phyloP scores from a whole-genome alignment of 2,329 filamentous ascomycete genomes.

The Podosphaera xanthii region DNA sequence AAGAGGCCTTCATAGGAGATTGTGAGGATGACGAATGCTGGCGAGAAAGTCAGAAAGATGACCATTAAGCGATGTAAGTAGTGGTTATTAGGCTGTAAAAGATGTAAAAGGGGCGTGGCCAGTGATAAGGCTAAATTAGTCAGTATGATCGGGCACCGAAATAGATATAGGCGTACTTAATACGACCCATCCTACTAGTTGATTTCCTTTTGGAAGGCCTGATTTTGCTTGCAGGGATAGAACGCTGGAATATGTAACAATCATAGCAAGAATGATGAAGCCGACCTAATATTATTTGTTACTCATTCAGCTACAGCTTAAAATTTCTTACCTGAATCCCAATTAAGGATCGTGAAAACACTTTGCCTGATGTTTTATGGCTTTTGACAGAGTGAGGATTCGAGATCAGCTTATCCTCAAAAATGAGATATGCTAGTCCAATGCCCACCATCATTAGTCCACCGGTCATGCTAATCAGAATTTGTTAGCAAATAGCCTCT shows the following conservation, averaged over 20 bases:
- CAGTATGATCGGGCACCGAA: not conserved
- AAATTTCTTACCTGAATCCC: slow-evolving; percentile 35
- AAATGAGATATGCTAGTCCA: slow-evolving; percentile 56
- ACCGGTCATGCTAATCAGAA: slow-evolving; percentile 37
- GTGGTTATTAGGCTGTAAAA: slow-evolving; percentile 56
- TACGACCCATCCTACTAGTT: slow-evolving; percentile 65
- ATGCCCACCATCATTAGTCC: slow-evolving; percentile 56
- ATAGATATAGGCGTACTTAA: slow-evolving; percentile 28
- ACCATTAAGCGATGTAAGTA: slow-evolving; percentile 78
- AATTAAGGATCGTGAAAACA: slow-evolving; percentile 35
- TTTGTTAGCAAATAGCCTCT: slow-evolving; percentile 6
- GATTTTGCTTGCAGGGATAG: slow-evolving; percentile 63
- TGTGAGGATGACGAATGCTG: slow-evolving; percentile 82
- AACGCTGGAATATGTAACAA: slow-evolving; percentile 74
- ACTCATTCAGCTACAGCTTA: not conserved
- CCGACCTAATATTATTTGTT: slow-evolving; percentile 27
- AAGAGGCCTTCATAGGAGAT: slow-evolving; percentile 96
- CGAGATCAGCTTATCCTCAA: slow-evolving; percentile 34
- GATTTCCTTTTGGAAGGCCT: slow-evolving; percentile 70
- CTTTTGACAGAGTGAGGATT: slow-evolving; percentile 10
- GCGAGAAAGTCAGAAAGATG: slow-evolving; percentile 80
- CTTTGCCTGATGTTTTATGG: slow-evolving; percentile 17
- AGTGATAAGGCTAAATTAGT: slow-evolving; percentile 40
- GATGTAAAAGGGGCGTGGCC: slow-evolving; percentile 58
- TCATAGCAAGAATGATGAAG: slow-evolving; percentile 54